A percentile compares a stretch with the other conserved stretches of the same genome.
phyloP scores from a whole-genome alignment of 2,329 filamentous ascomycete species.

The Clonostachys byssicola region DNA sequence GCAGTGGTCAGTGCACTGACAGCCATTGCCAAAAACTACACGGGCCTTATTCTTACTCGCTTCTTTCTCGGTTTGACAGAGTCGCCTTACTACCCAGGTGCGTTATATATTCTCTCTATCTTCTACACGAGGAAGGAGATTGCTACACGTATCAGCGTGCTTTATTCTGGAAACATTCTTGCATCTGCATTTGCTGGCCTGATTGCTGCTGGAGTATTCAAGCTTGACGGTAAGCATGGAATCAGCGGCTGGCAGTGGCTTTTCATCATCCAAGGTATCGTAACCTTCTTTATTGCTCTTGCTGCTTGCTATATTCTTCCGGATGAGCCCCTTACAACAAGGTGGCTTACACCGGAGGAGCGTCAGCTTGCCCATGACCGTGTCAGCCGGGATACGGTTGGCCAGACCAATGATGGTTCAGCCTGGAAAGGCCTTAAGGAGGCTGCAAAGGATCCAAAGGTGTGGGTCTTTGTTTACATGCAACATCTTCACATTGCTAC shows the following conservation, averaged over 20 bases:
- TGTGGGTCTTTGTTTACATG: constrained; percentile 46
- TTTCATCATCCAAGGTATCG: constrained; percentile 63
- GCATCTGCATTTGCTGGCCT: constrained; percentile 62
- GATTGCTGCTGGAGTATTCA: constrained; percentile 53
- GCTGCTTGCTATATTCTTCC: constrained; percentile 19
- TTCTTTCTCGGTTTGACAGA: constrained; percentile 51
- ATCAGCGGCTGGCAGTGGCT: constrained; percentile 60
- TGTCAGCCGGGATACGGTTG: constrained; percentile 40
- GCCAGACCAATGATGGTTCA: constrained; percentile 30
- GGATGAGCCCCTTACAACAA: constrained; percentile 35
- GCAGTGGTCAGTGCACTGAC: constrained; percentile 20
- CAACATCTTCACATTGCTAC: constrained; percentile 46
- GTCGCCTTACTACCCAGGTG: constrained; percentile 46
- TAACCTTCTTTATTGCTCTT: constrained; percentile 18
- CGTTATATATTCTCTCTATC: constrained; percentile 19
- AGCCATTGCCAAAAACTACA: constrained; percentile 37
- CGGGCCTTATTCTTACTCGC: constrained; percentile 24
- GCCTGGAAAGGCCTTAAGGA: constrained; percentile 36
- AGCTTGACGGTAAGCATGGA: constrained; percentile 32
- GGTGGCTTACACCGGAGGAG: constrained; percentile 36
- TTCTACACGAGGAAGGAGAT: constrained; percentile 61
- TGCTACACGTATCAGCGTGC: constrained; percentile 53
- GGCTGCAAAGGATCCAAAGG: constrained; percentile 36
- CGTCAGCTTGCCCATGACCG: constrained; percentile 33
- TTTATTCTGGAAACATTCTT: constrained; percentile 55